Conservation (phyloP, 768 basidiomycete species). For the Butyriboletus loyo region DNA sequence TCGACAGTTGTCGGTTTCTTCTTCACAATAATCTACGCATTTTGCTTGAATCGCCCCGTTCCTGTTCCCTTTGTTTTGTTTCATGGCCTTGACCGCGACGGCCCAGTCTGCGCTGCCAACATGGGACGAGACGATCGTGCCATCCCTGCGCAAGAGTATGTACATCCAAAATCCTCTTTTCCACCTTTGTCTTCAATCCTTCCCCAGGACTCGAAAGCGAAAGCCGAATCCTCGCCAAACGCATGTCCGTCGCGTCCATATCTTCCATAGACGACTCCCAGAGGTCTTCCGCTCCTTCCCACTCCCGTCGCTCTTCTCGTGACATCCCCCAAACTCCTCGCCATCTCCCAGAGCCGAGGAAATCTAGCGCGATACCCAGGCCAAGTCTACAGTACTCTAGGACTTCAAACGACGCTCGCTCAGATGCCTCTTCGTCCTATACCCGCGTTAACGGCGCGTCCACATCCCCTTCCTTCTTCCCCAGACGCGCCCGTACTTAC, state of each 20-base stretch:
- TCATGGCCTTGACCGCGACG: conserved; percentile 43
- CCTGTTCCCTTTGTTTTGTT: background rate
- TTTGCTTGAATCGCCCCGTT: background rate
- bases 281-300: conserved; percentile 19
- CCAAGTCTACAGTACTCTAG: conserved; percentile 41
- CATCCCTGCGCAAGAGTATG: conserved; percentile 75
- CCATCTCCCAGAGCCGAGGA: conserved; percentile 34
- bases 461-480: conserved; percentile 30
- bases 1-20: background rate
- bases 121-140: conserved; percentile 85
- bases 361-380: conserved; percentile 44
- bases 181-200: background rate
- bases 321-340: conserved; percentile 17
- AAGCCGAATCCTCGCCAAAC: conserved; percentile 71
- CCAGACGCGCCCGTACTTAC: conserved; percentile 59
- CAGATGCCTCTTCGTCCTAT: conserved; percentile 24
- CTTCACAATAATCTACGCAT: background rate
- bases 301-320: conserved; percentile 17
- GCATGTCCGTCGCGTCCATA: conserved; percentile 73
- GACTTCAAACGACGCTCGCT: conserved; percentile 24
- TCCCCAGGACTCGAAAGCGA: conserved; percentile 72
- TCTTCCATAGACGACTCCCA: conserved; percentile 49
- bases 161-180: background rate
- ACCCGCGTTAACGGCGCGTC: conserved; percentile 29
- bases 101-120: conserved; percentile 43